Evolutionary conservation across 2,329 filamentous ascomycete species (phyloP), one percentile per base, ranked within the genome.

Genomic region (Neurospora sp.): DNA sequence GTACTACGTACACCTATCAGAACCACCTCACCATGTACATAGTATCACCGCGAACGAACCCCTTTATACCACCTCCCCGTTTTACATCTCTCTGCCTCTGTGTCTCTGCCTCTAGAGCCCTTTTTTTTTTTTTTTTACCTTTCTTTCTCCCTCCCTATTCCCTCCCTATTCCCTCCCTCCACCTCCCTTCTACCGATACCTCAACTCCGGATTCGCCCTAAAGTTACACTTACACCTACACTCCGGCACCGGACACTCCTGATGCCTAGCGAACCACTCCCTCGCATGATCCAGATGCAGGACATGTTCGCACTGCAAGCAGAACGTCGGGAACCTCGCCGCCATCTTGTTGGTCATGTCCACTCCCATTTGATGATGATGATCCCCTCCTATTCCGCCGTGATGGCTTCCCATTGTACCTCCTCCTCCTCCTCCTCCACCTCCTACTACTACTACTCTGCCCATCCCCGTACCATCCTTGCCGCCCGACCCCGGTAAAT

Each of bases 221-320:
- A 87, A 87, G 75, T 87, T 88, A 76, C 88, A 91, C 41, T 85
- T 83, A 73, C 89, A 91, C 68, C 87, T 83, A 75, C 89, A 91
- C 78, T 91, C 89, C 0, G 89, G 88, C 67, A 91, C 88, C 0
- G 89, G 88, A 75, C 89, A 91, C 78, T 91, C 88, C 37, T 83
- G 83, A 73, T 91, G 88, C 39, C 87, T 80, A 6, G 84, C 81
- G 74, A 91, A 91, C 89, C 89, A 91, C 78, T 86, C 84, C 74
- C 87, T 80, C 6, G 88, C 88, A 76, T 91, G 89, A 74, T 91
- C 89, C 70, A 90, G 81, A 74, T 91, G 89, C 75, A 89, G 79
- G 10, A 89, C 88, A 75, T 91, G 89, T 75, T 90, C 88, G 76
- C 89, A 91, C 73, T 85, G 84, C 62, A 91, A 81, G 72, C 89